Evolutionary conservation across 208 protist species (phyloP).

Genomic region (Acanthamoeba rhysodes): DNA sequence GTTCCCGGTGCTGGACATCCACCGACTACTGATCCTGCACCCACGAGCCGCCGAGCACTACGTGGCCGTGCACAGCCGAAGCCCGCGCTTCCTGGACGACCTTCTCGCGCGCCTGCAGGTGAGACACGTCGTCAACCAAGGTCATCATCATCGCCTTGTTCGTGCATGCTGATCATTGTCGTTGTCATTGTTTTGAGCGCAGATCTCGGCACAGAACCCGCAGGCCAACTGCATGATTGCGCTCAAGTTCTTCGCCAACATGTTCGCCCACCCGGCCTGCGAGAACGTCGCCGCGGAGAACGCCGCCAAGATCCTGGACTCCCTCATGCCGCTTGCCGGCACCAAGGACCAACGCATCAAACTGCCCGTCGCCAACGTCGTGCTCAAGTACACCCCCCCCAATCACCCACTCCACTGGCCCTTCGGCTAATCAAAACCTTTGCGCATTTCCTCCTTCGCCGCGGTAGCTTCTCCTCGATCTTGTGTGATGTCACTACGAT

Average conservation of each 20-base stretch:
- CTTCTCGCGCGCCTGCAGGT: neutral
- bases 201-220: constrained; percentile 22
- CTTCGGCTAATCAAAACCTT: neutral
- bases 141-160: neutral
- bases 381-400: constrained; percentile 47
- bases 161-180: too few relatives aligned
- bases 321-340: neutral
- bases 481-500: neutral
- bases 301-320: neutral
- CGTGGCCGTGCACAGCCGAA: neutral
- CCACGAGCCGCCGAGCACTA: neutral
- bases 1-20: constrained; percentile 58
- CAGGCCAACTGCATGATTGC: constrained; percentile 59
- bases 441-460: neutral
- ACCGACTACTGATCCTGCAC: constrained; percentile 35
- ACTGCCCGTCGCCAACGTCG: constrained; percentile 36
- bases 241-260: constrained; percentile 71
- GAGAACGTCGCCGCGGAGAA: neutral
- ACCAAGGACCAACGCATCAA: constrained; percentile 5
- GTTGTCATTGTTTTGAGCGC: neutral
- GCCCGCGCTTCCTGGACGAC: neutral
- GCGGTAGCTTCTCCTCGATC: neutral
- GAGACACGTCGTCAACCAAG: neutral
- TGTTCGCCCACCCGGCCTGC: constrained; percentile 23
- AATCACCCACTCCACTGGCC: neutral